Evolutionary conservation across 78 protist species (phyloP), one percentile per base, ranked within the genome.

Genomic region (Bigelowiella natans): DNA sequence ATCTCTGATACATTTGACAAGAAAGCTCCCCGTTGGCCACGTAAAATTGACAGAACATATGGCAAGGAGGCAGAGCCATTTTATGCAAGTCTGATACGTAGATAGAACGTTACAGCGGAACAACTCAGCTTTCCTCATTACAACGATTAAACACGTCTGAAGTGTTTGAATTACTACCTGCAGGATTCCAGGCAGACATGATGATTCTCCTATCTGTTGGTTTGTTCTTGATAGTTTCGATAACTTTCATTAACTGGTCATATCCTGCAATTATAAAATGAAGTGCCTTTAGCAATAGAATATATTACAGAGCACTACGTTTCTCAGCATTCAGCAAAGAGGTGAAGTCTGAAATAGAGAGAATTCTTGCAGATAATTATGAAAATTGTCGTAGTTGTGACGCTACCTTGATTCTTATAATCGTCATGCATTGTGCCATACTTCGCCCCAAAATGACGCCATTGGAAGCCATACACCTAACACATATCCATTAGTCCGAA

Each of bases 31-130:
- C 95, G 85, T 89, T 28, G 34, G 82, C 73, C 31, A 94, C 97
- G 40, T 93, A 93, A 83, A 96, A 96, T 82, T 95, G 97, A 26
- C 88, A 88, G 36, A 96, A 2, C 94, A 96, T 37, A 91, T 96
- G 98, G 93, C 98, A 96, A 7, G 98, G 98, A 0, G 98, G 98
- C 34, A 96, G 95, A 28, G 98, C 98, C 98, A 96, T 96, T 37
- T 92, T 28, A 2, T 18, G 36, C 31, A 96, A 39, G 84, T 87
- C 96, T 40, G 64, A 28, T 11, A 11, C 40, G 30, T 85, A 11
- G 37, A 31, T 11, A 85, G n/a, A 85, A 85, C 7, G 28, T 11
- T 31, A 7, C 11, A 18, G 34, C 18, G 11, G 11, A 51, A 11
- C 34, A 11, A 51, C 82, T 28, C 82, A 51, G 34, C 82, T 18